phyloP scores from a whole-genome alignment of 2,329 filamentous ascomycete genomes.

The Ceratocystis alfenasii region DNA sequence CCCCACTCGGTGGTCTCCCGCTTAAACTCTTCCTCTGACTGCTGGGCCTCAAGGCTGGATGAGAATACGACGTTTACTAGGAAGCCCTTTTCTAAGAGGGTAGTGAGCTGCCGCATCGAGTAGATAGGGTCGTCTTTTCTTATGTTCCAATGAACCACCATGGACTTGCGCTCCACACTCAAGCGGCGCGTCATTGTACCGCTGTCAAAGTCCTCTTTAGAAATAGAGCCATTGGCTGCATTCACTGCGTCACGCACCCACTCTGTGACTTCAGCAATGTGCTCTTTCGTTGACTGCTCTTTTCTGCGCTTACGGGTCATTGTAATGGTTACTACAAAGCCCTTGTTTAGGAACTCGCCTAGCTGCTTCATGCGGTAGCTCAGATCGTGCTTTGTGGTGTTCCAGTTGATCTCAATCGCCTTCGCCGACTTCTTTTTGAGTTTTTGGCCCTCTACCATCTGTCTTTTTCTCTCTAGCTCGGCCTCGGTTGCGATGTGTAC shows the following conservation, averaged over 20 bases:
- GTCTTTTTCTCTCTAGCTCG: slow-evolving; percentile 33
- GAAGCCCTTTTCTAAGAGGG: background rate
- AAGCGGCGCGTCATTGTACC: slow-evolving; percentile 32
- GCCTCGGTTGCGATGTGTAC: slow-evolving; percentile 45
- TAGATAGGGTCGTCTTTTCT: background rate
- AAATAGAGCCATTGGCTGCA: slow-evolving; percentile 32
- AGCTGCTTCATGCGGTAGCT: slow-evolving; percentile 57
- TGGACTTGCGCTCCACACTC: slow-evolving; percentile 30
- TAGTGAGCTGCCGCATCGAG: background rate
- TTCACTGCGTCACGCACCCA: slow-evolving; percentile 22
- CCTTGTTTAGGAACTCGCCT: slow-evolving; percentile 57
- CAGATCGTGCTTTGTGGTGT: slow-evolving; percentile 65
- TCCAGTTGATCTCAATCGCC: slow-evolving; percentile 83
- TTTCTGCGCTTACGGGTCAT: slow-evolving; percentile 49
- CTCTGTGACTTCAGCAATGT: slow-evolving; percentile 47
- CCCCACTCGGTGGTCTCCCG: background rate
- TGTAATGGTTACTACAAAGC: slow-evolving; percentile 61
- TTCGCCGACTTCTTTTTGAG: slow-evolving; percentile 43
- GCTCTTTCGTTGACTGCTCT: slow-evolving; percentile 46
- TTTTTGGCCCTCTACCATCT: slow-evolving; percentile 36
- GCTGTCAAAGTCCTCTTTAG: slow-evolving; percentile 37
- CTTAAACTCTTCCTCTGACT: background rate
- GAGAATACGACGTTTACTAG: background rate
- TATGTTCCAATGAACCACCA: slow-evolving; percentile 3
- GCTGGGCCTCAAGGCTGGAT: background rate